Conservation (phyloP, 2,329 filamentous ascomycete genomes). For the Tolypocladium endophyticum region DNA sequence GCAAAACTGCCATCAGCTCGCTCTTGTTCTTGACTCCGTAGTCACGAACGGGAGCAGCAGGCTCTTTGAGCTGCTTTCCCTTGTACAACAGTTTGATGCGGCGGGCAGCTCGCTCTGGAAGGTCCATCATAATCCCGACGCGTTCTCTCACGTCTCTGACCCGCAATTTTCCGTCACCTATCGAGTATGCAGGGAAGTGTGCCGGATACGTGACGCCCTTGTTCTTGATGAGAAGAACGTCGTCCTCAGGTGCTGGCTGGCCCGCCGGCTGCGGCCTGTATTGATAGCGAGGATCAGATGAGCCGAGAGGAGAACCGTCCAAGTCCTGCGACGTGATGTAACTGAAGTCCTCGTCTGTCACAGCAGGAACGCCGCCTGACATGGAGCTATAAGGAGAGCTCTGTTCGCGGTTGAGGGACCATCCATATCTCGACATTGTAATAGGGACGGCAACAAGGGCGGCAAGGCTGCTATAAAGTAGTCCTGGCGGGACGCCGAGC, state of each 20-base stretch:
- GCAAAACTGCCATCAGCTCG: slow-evolving; percentile 43
- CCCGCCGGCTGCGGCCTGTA: slow-evolving; percentile 23
- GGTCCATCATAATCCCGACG: slow-evolving; percentile 54
- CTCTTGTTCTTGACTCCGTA: slow-evolving; percentile 52
- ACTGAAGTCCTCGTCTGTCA: slow-evolving; percentile 67
- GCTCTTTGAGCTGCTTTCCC: slow-evolving; percentile 58
- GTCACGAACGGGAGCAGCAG: slow-evolving; percentile 43
- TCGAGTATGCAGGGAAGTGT: slow-evolving; percentile 65
- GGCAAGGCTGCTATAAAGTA: slow-evolving; percentile 40
- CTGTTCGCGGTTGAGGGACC: slow-evolving; percentile 32
- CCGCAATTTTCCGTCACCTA: slow-evolving; percentile 61
- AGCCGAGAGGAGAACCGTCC: slow-evolving; percentile 29
- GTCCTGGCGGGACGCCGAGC: slow-evolving; percentile 35
- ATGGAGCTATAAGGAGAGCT: slow-evolving; percentile 42
- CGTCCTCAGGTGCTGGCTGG: slow-evolving; percentile 44
- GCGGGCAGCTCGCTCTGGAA: slow-evolving; percentile 39
- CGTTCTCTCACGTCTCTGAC: slow-evolving; percentile 57
- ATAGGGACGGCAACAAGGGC: slow-evolving; percentile 38
- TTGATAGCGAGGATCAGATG: slow-evolving; percentile 28
- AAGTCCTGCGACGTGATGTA: slow-evolving; percentile 76
- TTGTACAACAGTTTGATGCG: slow-evolving; percentile 64
- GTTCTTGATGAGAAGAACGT: slow-evolving; percentile 61
- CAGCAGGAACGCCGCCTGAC: slow-evolving; percentile 42
- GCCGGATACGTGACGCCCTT: slow-evolving; percentile 55
- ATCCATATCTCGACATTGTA: slow-evolving; percentile 46